These are phyloP conservation scores for Talaromyces rugulosus DNA, from an alignment of 2,329 filamentous ascomycete species.

Conservation along the genomic window DNA sequence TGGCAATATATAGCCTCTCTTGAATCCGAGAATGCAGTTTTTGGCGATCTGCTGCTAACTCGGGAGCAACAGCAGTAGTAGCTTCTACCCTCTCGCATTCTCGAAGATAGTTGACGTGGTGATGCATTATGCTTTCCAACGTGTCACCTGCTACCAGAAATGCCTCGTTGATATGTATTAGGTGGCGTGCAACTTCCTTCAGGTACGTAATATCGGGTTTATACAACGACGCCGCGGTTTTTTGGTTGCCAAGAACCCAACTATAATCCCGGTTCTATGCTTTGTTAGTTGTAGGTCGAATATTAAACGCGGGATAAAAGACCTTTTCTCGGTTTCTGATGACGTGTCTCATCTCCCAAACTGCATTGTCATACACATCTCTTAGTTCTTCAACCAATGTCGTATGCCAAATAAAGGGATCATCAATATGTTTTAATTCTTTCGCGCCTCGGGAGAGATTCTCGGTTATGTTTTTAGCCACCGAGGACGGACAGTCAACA, in stretches of 20 bases:
- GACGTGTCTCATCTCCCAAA: slow-evolving; percentile 9
- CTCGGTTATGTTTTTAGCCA: neutral
- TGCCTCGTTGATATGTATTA: slow-evolving; percentile 10
- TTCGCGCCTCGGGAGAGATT: neutral
- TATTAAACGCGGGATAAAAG: neutral
- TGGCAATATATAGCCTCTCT: slow-evolving; percentile 6
- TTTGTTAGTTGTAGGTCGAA: neutral
- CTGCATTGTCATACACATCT: slow-evolving; percentile 4
- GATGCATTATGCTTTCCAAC: slow-evolving; percentile 8
- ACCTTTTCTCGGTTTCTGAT: slow-evolving; percentile 8
- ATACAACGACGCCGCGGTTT: neutral
- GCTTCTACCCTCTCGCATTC: neutral
- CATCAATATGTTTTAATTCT: neutral
- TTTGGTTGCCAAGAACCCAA: neutral
- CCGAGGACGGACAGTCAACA: slow-evolving; percentile 5
- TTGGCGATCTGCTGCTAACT: neutral
- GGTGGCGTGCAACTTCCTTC: slow-evolving; percentile 8
- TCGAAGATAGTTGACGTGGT: slow-evolving; percentile 3
- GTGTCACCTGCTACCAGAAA: slow-evolving; percentile 8
- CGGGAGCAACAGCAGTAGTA: neutral
- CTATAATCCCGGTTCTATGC: neutral
- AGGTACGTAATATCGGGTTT: slow-evolving; percentile 3
- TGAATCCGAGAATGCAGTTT: slow-evolving; percentile 3
- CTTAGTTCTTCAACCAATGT: slow-evolving; percentile 5
- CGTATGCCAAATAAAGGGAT: slow-evolving; percentile 11